These are phyloP conservation scores for Fraxinus ornus DNA, from an alignment of 305 asterid genomes.

Conservation along the genomic window DNA sequence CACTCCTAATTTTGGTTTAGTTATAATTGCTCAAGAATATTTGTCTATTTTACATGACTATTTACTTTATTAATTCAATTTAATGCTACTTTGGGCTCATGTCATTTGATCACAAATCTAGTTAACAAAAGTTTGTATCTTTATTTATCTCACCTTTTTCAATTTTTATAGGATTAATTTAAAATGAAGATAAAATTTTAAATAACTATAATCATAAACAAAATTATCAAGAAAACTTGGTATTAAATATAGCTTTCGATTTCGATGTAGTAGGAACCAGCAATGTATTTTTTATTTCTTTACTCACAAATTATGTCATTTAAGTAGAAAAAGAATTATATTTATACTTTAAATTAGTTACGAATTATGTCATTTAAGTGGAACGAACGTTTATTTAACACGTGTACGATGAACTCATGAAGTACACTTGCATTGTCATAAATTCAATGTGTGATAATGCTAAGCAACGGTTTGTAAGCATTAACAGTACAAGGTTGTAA, in stretches of 20 bases:
- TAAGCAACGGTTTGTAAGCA: not conserved
- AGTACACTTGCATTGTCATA: not conserved
- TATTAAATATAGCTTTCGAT: too few relatives aligned
- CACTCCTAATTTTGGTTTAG: not conserved
- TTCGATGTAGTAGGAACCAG: too few relatives aligned
- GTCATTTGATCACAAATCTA: not conserved
- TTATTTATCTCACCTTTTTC: not conserved
- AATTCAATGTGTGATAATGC: not conserved
- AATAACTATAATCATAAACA: not conserved
- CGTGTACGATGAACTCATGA: not conserved
- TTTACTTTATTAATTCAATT: too few relatives aligned
- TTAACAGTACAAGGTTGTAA: not conserved
- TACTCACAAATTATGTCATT: not conserved
- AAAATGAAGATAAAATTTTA: too few relatives aligned
- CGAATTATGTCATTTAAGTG: not conserved
- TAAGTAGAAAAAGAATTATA: too few relatives aligned
- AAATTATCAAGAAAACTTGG: not conserved
- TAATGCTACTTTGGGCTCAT: not conserved
- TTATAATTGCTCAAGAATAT: not conserved
- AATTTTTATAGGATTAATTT: not conserved
- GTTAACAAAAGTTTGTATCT: too few relatives aligned
- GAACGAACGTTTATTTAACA: not conserved
- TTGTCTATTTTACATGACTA: not conserved
- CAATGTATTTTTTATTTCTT: not conserved
- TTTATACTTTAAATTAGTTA: too few relatives aligned